Evolutionary conservation across 441 rosid genomes (phyloP), one percentile per base, ranked within the genome.

Genomic region (Syzygium malaccense): DNA sequence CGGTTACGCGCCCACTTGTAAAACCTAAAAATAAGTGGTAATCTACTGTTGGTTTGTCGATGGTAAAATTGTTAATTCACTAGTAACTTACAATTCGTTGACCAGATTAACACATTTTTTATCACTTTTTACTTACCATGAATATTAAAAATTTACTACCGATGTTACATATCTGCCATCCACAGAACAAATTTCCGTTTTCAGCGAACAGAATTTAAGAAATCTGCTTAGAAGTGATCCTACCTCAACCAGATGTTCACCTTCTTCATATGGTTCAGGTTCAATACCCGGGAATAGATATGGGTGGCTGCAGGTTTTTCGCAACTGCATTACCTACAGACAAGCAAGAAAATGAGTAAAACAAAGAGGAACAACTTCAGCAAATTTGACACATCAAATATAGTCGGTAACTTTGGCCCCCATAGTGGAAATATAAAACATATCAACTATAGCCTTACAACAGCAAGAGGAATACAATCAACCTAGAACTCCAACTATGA

Each of bases 221-320:
- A 23, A 33, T 33, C 78, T 71, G 32, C 62, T 41, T 12, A 37
- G 25, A 84, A 71, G 62, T 49, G 51, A 14, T 79, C 90, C 30
- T 93, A 97, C 98, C 99, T 96, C 96, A 90, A 95, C 95, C 60
- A 97, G 95, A 92, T 97, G 99, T 93, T 97, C 99, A 79, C 97
- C 99, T 90, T 96, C 99, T 95, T 96, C 95, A 88, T 92, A 97
- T 85, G 99, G 99, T 91, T 96, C 99, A 25, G 99, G 97, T 92
- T 97, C 99, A 66, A 97, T 97, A 86, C 99, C 97, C 62, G 97
- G 97, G 91, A 97, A 97, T 89, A 97, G 96, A 91, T 96, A 97
- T 90, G 99, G 99, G 90, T 96, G 99, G 92, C 99, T 96, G 89
- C 98, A 96, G 86, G 99, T 96, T 94, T 97, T 97, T 88, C 99